Conservation (phyloP, 139 green algal genomes). For the Coccomyxa sp. region DNA sequence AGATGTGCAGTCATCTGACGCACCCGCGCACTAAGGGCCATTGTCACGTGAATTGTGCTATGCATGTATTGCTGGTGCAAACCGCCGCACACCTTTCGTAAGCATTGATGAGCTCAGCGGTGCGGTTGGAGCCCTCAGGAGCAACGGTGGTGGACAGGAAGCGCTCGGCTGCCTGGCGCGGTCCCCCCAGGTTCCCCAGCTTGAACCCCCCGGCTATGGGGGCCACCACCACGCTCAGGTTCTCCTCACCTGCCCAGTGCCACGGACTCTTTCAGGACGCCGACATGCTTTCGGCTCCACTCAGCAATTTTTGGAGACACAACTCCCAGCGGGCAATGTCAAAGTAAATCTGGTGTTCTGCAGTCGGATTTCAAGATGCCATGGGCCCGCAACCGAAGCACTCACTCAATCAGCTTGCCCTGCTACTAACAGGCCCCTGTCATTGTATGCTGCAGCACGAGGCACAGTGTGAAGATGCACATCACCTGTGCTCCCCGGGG, state of each 20-base stretch:
- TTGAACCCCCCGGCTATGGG: conserved; percentile 75
- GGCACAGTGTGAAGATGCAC: neutral
- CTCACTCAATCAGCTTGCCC: too few relatives aligned
- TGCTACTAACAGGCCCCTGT: too few relatives aligned
- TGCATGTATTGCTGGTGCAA: neutral
- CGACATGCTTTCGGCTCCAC: neutral
- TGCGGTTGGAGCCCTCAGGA: conserved; percentile 30
- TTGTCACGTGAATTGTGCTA: neutral
- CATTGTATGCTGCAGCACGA: neutral
- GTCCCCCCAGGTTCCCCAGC: conserved; percentile 51
- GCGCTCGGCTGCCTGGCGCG: conserved; percentile 37
- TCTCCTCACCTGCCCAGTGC: conserved; percentile 68
- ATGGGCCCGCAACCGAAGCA: too few relatives aligned
- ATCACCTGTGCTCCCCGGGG: conserved; percentile 51
- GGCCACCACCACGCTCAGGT: conserved; percentile 83
- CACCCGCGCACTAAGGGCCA: neutral
- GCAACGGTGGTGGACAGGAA: conserved; percentile 64
- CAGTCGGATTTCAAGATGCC: neutral
- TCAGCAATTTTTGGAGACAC: neutral
- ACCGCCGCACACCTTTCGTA: conserved; percentile 9
- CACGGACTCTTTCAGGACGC: neutral
- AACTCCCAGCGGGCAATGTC: neutral
- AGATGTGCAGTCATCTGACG: too few relatives aligned
- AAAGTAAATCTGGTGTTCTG: neutral
- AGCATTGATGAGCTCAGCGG: conserved; percentile 49